Base-by-base conservation (phyloP, 2,329 filamentous ascomycete species). In the Volutella citrinella region DNA sequence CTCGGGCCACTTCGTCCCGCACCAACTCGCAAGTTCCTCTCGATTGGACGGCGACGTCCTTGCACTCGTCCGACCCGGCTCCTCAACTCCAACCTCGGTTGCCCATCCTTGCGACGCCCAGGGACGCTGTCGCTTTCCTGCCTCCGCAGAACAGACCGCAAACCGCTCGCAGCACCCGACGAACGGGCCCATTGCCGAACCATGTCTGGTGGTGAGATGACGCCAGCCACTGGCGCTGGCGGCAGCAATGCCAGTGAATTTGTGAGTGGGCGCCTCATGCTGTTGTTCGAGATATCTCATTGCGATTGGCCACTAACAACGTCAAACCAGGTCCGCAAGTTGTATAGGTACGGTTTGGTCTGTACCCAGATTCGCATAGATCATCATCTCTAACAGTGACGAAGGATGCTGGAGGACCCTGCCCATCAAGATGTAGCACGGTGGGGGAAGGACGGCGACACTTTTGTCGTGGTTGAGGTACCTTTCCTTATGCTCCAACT, bases 381-480 rank as follows among this genome's bases (percentile, higher is more conserved):
- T n/a, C n/a, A n/a, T n/a, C n/a, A 36, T 18, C 19, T 18, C n/a
- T 8, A 27, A 23, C 25, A 31, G 43, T 48, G 35, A 54, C 46
- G 30, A 32, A 56, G 59, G 36, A 98, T 98, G 93, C 72, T 98
- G 54, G 91, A 97, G 65, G 94, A 94, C 56, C 90, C 90, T 21
- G 83, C 87, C 33, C 94, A 98, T 62, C 82, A 90, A 52, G 84
- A 85, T 42, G 90, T 97, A 42, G 93, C 97, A 30, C 78, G 91
- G 65, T 98, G 93, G 93, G 90, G 90, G 40, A 88, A 95, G 49
- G 84, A 90, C 46, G 90, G 89, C 34, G 87, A 96, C 57, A 95
- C 89, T 51, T 98, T 98, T 58, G 91, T 98, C 38, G 94, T 98
- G 31, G 72, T 97, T 34, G 93, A 98, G 79, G 93, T 96, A 74